Conservation (phyloP, 495 filamentous ascomycete species). For the Tirmania nivea region DNA sequence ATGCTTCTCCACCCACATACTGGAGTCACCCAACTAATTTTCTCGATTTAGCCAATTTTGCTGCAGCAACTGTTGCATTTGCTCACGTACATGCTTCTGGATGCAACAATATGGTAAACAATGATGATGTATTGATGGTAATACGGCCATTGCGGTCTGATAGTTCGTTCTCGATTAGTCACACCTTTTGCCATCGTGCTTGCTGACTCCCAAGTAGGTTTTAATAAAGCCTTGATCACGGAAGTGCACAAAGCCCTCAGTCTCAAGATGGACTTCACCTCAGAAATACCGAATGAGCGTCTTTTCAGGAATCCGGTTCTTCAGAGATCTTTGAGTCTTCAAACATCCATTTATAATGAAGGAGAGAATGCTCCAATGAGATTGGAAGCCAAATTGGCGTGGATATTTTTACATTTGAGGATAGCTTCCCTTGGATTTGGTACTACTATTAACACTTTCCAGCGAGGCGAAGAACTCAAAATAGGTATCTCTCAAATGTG, state of each 20-base stretch:
- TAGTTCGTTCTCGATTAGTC: not conserved
- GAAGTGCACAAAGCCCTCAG: constrained; percentile 14
- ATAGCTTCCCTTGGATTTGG: constrained; percentile 18
- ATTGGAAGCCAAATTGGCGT: constrained; percentile 16
- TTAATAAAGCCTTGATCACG: constrained; percentile 16
- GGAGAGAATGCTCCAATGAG: constrained; percentile 13
- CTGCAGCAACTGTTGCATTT: constrained; percentile 5
- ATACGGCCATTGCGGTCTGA: constrained; percentile 14
- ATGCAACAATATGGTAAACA: constrained; percentile 18
- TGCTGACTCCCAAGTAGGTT: not conserved
- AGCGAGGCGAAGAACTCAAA: not conserved
- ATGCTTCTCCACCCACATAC: not conserved
- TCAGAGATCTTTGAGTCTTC: constrained; percentile 17
- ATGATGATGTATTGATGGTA: constrained; percentile 17
- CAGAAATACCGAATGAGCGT: constrained; percentile 14
- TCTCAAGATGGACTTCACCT: constrained; percentile 19
- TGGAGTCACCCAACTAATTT: too few relatives aligned
- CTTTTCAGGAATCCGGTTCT: constrained; percentile 16
- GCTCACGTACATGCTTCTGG: constrained; percentile 17
- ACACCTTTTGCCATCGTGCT: too few relatives aligned
- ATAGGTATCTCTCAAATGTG: not conserved
- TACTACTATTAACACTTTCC: constrained; percentile 15
- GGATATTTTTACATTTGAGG: constrained; percentile 16
- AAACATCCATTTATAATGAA: constrained; percentile 17
- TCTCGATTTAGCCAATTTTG: not conserved